Base-by-base conservation (phyloP, 2,329 filamentous ascomycete species). In the Fusarium nodosum region DNA sequence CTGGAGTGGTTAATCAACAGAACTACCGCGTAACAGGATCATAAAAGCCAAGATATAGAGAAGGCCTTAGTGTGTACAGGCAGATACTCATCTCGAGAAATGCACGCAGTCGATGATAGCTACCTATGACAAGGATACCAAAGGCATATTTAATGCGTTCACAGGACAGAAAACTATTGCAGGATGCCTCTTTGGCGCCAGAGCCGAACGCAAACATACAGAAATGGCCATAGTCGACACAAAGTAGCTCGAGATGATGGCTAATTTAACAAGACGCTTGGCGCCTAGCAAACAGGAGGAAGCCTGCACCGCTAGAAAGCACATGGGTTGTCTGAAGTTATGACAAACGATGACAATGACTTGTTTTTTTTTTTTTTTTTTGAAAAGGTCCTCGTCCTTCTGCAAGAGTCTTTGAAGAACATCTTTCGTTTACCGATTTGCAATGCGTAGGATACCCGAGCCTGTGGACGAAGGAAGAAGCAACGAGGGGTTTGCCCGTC, bases 381-480 rank as follows among this genome's bases (percentile, higher is more conserved):
- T n/a, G 20, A n/a, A 50, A n/a, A 28, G 18, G 7, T 12, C n/a
- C 26, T 38, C 18, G 15, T 38, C 22, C 8, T 51, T 38, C 47
- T 38, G 33, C 9, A 18, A 51, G 11, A 45, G 18, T 9, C 22
- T 20, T 38, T 28, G 34, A 8, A 30, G 7, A 28, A 8, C 36
- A 47, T 22, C 13, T 18, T 24, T 51, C 8, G 24, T 31, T 24
- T 15, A 26, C 24, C 31, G 20, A 18, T 8, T 12, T 54, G 47
- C 24, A 15, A 30, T 38, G 28, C 34, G 13, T 30, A 36, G 41
- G 39, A 42, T 48, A 24, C 34, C 33, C 10, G 28, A 47, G 47
- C 42, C 18, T 50, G 39, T 54, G 59, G 38, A 46, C 36, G 39
- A 66, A 60, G 41, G 16, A 65, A 60, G 34, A 60, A 59, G 31